Conservation (phyloP, 306 rosid genomes). For the Lathyrus oleraceus region DNA sequence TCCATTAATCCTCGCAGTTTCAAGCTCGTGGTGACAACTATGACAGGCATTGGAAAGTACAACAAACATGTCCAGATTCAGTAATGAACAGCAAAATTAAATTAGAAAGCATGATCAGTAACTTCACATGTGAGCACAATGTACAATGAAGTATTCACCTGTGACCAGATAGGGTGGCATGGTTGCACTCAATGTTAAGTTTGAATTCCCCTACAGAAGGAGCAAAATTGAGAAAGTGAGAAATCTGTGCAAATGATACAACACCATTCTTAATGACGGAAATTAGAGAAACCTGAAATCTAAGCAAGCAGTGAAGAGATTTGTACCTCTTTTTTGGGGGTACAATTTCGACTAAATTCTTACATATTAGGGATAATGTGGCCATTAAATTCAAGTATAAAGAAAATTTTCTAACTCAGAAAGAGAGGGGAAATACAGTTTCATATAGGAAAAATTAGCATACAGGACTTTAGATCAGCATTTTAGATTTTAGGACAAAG, state of each 20-base stretch:
- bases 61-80: conserved; percentile 27
- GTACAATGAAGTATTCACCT: conserved; percentile 51
- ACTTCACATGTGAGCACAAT: conserved; percentile 3
- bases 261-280: conserved; percentile 21
- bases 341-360: neutral
- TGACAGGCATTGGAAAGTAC: conserved; percentile 4
- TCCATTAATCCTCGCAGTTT: conserved; percentile 92
- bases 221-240: conserved; percentile 26
- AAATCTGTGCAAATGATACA: conserved; percentile 8
- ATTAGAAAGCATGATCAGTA: conserved; percentile 20
- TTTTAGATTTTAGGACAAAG: conserved; percentile 2
- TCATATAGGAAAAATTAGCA: neutral
- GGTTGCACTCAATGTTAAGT: conserved; percentile 95
- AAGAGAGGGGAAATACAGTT: neutral
- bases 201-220: conserved; percentile 74
- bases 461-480: conserved; percentile 1
- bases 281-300: neutral
- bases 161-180: conserved; percentile 95
- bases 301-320: no score
- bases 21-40: conserved; percentile 96
- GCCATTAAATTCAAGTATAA: conserved; percentile 10
- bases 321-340: neutral
- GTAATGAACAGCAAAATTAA: conserved; percentile 16
- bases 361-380: neutral
- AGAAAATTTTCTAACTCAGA: neutral